Evolutionary conservation across 2,329 filamentous ascomycete genomes (phyloP), one percentile per base, ranked within the genome.

Genomic region (Fusarium verticillioides): DNA sequence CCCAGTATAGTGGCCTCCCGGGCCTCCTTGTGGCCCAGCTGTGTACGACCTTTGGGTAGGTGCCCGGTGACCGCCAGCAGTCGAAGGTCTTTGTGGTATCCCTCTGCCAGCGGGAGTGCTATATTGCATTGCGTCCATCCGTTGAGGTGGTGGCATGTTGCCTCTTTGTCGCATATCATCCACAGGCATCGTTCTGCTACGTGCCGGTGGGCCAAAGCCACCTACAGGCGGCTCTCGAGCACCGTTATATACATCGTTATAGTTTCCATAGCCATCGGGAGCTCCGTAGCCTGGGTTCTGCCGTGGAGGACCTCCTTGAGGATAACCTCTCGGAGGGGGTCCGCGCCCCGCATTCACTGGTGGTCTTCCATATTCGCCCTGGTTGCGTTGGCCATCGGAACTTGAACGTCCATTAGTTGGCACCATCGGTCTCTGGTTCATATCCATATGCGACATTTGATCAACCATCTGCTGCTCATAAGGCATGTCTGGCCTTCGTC

Each of bases 131-230:
- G 84, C 85, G 46, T 85, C 87, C 64, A 80, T 80, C 36, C 84
- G 82, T 43, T 81, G 82, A 28, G 77, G 79, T 13, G 78, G 77
- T n/a, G 74, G 75, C 73, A 79, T 78, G 30, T 79, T 83, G 39
- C 83, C 81, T 73, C 83, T 81, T 23, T 81, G 79, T 23, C 84
- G 83, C 57, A 86, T 79, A 16, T 86, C 83, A 62, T 87, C 85
- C 7, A 84, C 79, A 4, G 89, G 89, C 87, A 91, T 89, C 9
- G 90, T 92, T 85, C 87, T 88, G 64, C 89, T 91, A 74, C 90
- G 84, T n/a, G 82, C 78, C 13, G 87, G 88, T 5, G 87, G 85
- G 0, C 83, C 87, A 72, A 87, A 90, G 10, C 84, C 82, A 43
- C 84, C 81, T 67, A 78, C 77, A 13, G 72, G 73, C 16, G 83